A percentile compares a stretch with the other conserved stretches of the same genome.
phyloP scores from a whole-genome alignment of 768 basidiomycete species.

The Lactarius hengduanensis region DNA sequence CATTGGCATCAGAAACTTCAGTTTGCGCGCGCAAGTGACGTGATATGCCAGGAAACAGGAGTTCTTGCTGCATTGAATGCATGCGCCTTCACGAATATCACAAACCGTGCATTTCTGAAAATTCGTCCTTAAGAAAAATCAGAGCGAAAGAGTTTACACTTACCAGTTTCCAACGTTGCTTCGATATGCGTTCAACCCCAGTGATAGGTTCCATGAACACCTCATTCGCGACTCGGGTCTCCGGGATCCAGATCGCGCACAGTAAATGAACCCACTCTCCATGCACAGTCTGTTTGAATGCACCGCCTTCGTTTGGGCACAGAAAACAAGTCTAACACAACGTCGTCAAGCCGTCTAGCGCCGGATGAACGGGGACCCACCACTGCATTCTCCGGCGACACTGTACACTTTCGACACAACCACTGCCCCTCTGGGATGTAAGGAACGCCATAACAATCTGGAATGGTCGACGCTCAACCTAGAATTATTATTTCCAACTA shows the following conservation, averaged over 20 bases:
- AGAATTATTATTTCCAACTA: neutral
- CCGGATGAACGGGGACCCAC: conserved; percentile 45
- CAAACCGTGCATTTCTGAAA: conserved; percentile 63
- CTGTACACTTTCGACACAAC: conserved; percentile 98
- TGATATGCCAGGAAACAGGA: conserved; percentile 95
- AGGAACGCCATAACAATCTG: conserved; percentile 98
- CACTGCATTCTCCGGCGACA: conserved; percentile 94
- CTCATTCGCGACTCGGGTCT: conserved; percentile 88
- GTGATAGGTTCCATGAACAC: conserved; percentile 99
- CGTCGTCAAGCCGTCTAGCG: neutral
- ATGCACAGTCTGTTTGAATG: conserved; percentile 93
- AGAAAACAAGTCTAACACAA: conserved; percentile 79
- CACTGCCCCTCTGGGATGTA: conserved; percentile 99
- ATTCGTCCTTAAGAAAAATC: neutral
- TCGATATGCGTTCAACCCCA: conserved; percentile 82
- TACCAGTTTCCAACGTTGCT: conserved; percentile 92
- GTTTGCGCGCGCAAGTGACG: conserved; percentile 87
- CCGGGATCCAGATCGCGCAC: conserved; percentile 97
- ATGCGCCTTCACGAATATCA: conserved; percentile 67
- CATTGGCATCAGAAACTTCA: conserved; percentile 84
- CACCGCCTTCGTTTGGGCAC: conserved; percentile 95
- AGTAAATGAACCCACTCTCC: conserved; percentile 96
- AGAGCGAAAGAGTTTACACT: conserved; percentile 33
- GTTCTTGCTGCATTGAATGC: conserved; percentile 91
- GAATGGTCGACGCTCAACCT: neutral